A percentile compares a stretch with the other conserved stretches of the same genome.
Evolutionary conservation across 495 filamentous ascomycete species (phyloP).

Genomic region (Penicillium cinerascens): DNA sequence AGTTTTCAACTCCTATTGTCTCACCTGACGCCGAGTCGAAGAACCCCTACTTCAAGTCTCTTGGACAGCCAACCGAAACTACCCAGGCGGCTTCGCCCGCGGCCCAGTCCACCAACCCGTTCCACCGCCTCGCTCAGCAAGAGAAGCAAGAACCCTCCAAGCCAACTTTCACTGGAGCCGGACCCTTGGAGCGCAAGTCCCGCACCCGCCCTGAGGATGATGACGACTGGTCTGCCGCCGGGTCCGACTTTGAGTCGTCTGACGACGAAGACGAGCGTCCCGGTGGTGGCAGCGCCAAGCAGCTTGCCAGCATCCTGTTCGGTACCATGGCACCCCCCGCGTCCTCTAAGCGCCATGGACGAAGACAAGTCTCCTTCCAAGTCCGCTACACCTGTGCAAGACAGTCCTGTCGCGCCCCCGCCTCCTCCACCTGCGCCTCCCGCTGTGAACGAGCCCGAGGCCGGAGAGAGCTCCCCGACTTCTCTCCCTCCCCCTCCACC

Average conservation of each 20-base stretch:
- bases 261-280: slow-evolving; percentile 69
- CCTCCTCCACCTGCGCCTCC: slow-evolving; percentile 33
- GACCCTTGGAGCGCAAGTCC: slow-evolving; percentile 44
- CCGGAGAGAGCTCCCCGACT: neutral
- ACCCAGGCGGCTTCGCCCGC: slow-evolving; percentile 21
- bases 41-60: slow-evolving; percentile 73
- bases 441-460: slow-evolving; percentile 27
- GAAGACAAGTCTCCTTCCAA: slow-evolving; percentile 56
- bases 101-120: slow-evolving; percentile 81
- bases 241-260: slow-evolving; percentile 69
- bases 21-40: slow-evolving; percentile 49
- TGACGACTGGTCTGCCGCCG: slow-evolving; percentile 80
- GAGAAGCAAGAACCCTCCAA: slow-evolving; percentile 46
- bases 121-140: slow-evolving; percentile 75
- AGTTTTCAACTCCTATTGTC: slow-evolving; percentile 15
- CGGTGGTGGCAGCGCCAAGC: slow-evolving; percentile 76
- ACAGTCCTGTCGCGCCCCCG: slow-evolving; percentile 27
- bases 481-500: slow-evolving; percentile 29
- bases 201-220: slow-evolving; percentile 71
- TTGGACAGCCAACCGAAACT: slow-evolving; percentile 42
- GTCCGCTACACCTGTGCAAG: slow-evolving; percentile 38
- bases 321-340: slow-evolving; percentile 95
- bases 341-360: slow-evolving; percentile 79
- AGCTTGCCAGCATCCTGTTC: slow-evolving; percentile 90
- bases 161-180: slow-evolving; percentile 34